Base-by-base conservation (phyloP, 495 filamentous ascomycete species). In the Acidomyces sp. region DNA sequence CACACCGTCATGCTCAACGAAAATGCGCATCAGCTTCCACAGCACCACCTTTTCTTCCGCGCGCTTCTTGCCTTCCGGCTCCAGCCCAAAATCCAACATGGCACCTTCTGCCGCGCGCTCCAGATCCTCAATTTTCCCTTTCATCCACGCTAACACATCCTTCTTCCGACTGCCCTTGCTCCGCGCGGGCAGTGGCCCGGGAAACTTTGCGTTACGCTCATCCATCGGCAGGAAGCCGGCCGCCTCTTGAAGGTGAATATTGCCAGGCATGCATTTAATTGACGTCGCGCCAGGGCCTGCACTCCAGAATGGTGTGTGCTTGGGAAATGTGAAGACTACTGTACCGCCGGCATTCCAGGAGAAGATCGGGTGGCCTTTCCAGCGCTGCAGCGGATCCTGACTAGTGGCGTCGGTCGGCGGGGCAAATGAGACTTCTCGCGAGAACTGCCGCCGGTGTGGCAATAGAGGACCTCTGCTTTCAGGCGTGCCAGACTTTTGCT, bases 91-190 rank as follows among this genome's bases (percentile, higher is more conserved):
- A 64, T 56, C 55, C 31, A 72, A 60, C 24, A 57, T 63, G 6
- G 64, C 55, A 3, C 64, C 64, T 6, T 75, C 58, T n/a, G 67
- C 59, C 18, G 67, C 68, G 17, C 68, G 70, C 57, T 87, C 84
- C 19, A 95, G 61, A 4, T 60, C 67, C 10, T 75, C 74, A 48
- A 93, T 84, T 28, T 77, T 80, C 48, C 69, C 66, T 2, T 63
- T 75, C 23, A 99, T 65, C 90, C 92, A 99, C 3, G 77, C 59
- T 26, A 87, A 39, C 3, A 82, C 70, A 40, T 99, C 92, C 62
- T 96, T 96, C 65, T 96, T 99, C 68, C 88, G 95, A n/a, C n/a
- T n/a, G 0, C 75, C 74, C 55, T 96, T 95, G 23, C 74, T 66
- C 63, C 77, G 85, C 33, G 44, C 34, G 4, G 48, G 12, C 7